phyloP scores from a whole-genome alignment of 169 alveolate genomes.

The Plasmodium relictum region DNA sequence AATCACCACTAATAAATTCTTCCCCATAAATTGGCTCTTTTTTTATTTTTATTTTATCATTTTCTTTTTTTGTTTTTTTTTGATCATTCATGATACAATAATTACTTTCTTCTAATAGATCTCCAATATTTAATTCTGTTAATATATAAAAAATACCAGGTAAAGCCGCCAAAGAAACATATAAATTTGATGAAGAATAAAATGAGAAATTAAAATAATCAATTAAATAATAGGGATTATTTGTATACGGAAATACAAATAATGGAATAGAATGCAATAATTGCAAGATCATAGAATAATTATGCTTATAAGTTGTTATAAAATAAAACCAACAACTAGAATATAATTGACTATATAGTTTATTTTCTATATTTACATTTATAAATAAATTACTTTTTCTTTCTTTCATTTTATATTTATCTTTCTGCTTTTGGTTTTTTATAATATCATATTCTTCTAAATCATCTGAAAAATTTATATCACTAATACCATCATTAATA shows the following conservation, averaged over 20 bases:
- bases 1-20: neutral
- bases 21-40: neutral
- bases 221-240: constrained; percentile 55
- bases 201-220: constrained; percentile 67
- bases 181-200: constrained; percentile 38
- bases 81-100: neutral
- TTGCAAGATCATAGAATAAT: constrained; percentile 56
- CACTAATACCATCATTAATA: constrained; percentile 1
- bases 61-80: neutral
- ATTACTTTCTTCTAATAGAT: constrained; percentile 13
- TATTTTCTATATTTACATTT: constrained; percentile 48
- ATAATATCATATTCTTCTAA: neutral
- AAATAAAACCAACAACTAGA: constrained; percentile 67
- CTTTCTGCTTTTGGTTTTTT: constrained; percentile 17
- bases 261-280: constrained; percentile 54
- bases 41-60: neutral
- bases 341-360: constrained; percentile 38
- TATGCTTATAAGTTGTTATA: constrained; percentile 61
- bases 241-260: constrained; percentile 75
- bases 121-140: constrained; percentile 68
- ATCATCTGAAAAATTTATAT: constrained; percentile 10
- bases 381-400: constrained; percentile 65
- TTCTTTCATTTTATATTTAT: constrained; percentile 26
- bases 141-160: constrained; percentile 74
- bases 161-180: constrained; percentile 66